These are phyloP conservation scores for Termitomyces sp. DNA, from an alignment of 768 basidiomycete species.

Conservation along the genomic window DNA sequence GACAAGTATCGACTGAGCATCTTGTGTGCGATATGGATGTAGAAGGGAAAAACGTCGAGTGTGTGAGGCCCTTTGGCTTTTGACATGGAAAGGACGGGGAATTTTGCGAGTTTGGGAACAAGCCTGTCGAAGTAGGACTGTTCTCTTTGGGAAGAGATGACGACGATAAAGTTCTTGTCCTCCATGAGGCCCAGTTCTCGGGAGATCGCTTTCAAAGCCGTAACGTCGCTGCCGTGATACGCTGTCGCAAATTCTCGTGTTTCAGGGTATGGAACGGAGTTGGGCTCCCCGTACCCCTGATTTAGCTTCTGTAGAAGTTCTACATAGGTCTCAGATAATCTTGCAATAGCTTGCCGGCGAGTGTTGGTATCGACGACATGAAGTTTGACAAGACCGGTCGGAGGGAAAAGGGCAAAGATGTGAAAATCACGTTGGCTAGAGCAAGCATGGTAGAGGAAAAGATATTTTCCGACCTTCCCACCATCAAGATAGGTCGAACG, in stretches of 20 bases:
- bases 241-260: constrained; percentile 57
- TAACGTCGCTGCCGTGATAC: constrained; percentile 76
- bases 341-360: constrained; percentile 77
- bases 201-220: constrained; percentile 83
- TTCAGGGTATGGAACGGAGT: constrained; percentile 62
- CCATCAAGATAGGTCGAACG: constrained; percentile 70
- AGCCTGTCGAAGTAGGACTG: constrained; percentile 76
- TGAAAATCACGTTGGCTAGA: constrained; percentile 74
- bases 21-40: constrained; percentile 73
- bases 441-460: constrained; percentile 86
- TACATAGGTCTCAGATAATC: constrained; percentile 69
- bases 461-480: constrained; percentile 67
- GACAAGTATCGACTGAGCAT: constrained; percentile 83
- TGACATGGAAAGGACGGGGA: constrained; percentile 88
- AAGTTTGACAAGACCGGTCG: constrained; percentile 63
- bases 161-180: constrained; percentile 67
- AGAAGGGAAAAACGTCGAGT: constrained; percentile 87
- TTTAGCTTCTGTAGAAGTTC: constrained; percentile 56
- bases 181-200: constrained; percentile 80
- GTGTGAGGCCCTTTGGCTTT: constrained; percentile 71
- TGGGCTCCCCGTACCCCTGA: constrained; percentile 32
- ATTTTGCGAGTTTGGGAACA: constrained; percentile 69
- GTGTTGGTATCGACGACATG: constrained; percentile 90
- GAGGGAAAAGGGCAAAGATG: constrained; percentile 85
- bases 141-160: constrained; percentile 85